A percentile compares a stretch with the other conserved stretches of the same genome.
Evolutionary conservation across 352 stramenopile genomes (phyloP).

Genomic region (Globisporangium middletonii): DNA sequence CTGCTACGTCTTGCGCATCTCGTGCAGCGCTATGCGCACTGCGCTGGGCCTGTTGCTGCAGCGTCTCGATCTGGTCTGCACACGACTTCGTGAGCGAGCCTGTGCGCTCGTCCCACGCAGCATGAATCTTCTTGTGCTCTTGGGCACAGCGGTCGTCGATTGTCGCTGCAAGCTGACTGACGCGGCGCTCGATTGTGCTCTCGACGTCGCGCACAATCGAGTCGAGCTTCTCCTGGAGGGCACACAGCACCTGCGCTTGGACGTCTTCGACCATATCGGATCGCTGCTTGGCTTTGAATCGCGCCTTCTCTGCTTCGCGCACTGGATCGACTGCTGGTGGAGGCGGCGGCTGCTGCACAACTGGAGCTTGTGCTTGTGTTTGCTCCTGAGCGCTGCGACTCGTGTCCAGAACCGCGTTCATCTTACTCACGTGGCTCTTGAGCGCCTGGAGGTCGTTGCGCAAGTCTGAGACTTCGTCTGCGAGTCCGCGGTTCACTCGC

Average conservation of each 20-base stretch:
- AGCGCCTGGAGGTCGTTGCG: slow-evolving; percentile 48
- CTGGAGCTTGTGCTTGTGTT: neutral
- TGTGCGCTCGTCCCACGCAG: neutral
- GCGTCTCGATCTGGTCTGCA: slow-evolving; percentile 17
- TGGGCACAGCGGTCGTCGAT: neutral
- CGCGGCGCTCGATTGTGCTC: neutral
- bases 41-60: slow-evolving; percentile 13
- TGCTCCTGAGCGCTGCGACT: slow-evolving; percentile 8
- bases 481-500: slow-evolving; percentile 54
- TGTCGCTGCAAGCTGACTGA: neutral
- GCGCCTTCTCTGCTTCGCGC: slow-evolving; percentile 18
- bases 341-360: neutral
- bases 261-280: slow-evolving; percentile 4
- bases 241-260: neutral
- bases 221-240: slow-evolving; percentile 2
- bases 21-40: slow-evolving; percentile 3
- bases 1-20: neutral
- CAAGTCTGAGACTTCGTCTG: slow-evolving; percentile 45
- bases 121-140: neutral
- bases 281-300: slow-evolving; percentile 12
- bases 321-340: neutral
- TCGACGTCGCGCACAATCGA: slow-evolving; percentile 13
- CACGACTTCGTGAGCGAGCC: neutral
- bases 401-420: slow-evolving; percentile 12
- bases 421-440: slow-evolving; percentile 48